phyloP scores from a whole-genome alignment of 1,284 basidiomycete species.

The Sparassis latifolia region DNA sequence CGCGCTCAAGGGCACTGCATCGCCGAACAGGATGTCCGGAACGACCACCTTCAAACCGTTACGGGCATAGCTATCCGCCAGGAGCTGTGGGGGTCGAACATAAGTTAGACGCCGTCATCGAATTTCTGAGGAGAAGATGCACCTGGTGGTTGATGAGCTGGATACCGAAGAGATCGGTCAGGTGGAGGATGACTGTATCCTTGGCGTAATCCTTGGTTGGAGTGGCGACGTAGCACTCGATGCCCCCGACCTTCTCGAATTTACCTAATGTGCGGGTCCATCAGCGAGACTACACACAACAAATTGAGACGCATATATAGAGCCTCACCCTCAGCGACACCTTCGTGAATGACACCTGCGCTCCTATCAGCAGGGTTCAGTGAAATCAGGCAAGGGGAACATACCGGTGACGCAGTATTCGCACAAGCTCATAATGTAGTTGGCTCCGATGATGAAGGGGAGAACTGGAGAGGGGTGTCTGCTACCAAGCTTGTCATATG shows the following conservation, averaged over 20 bases:
- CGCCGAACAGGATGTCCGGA: conserved; percentile 40
- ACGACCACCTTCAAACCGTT: conserved; percentile 43
- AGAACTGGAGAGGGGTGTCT: too few species aligned
- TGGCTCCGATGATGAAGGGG: too few species aligned
- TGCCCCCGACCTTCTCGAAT: conserved; percentile 37
- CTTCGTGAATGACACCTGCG: conserved; percentile 27
- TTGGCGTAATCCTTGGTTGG: conserved; percentile 40
- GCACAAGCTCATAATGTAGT: conserved; percentile 7
- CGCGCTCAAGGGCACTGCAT: conserved; percentile 25
- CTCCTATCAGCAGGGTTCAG: neutral
- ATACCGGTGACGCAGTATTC: conserved; percentile 4
- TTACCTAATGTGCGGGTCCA: conserved; percentile 19
- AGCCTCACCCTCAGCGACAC: conserved; percentile 21
- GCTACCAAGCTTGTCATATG: too few species aligned
- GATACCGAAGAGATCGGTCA: conserved; percentile 47
- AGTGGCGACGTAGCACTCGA: conserved; percentile 43
- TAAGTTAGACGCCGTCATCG: neutral
- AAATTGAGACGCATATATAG: neutral
- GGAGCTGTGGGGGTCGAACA: conserved; percentile 21
- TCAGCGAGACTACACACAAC: neutral
- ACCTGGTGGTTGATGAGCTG: conserved; percentile 38
- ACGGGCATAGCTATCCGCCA: conserved; percentile 47
- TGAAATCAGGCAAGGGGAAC: neutral
- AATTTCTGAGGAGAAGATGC: conserved; percentile 4
- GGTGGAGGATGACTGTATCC: conserved; percentile 46